A percentile compares a stretch with the other conserved stretches of the same genome.
Conservation (phyloP, 164 flowering plant species). For the Chimonanthus salicifolius region DNA sequence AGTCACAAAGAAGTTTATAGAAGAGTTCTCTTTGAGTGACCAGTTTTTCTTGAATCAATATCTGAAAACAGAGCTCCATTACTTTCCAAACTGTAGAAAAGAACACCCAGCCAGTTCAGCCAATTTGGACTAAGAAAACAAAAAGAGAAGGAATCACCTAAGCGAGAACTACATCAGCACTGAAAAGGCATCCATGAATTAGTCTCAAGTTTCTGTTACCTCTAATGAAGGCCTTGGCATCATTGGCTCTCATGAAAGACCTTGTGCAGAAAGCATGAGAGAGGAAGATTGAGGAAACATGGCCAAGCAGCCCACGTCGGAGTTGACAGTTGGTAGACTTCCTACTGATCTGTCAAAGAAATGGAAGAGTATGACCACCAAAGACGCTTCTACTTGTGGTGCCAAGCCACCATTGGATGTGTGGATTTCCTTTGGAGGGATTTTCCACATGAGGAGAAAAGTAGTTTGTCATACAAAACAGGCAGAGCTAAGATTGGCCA, state of each 20-base stretch:
- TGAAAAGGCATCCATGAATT: background rate
- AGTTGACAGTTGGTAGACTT: constrained; percentile 50
- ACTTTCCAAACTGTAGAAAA: constrained; percentile 77
- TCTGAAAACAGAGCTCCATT: constrained; percentile 73
- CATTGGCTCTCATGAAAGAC: constrained; percentile 58
- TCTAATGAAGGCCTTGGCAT: constrained; percentile 76
- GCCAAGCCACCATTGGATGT: background rate
- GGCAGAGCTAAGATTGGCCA: no score
- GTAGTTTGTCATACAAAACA: no score
- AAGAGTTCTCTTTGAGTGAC: constrained; percentile 91
- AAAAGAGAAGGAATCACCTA: background rate
- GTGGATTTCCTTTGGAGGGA: no score
- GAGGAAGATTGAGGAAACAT: constrained; percentile 62
- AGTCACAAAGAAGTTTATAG: constrained; percentile 78
- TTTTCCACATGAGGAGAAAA: no score
- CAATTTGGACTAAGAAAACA: background rate
- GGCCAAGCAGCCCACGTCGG: constrained; percentile 48
- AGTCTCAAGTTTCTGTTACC: constrained; percentile 28
- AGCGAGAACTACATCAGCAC: no score
- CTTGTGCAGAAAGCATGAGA: constrained; percentile 54
- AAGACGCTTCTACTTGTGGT: background rate
- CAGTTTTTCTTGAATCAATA: constrained; percentile 63
- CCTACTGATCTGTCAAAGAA: constrained; percentile 42
- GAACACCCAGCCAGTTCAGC: constrained; percentile 8
- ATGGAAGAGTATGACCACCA: background rate